Evolutionary conservation across 139 green algal species (phyloP).

Genomic region (Chlamydomonas applanata): DNA sequence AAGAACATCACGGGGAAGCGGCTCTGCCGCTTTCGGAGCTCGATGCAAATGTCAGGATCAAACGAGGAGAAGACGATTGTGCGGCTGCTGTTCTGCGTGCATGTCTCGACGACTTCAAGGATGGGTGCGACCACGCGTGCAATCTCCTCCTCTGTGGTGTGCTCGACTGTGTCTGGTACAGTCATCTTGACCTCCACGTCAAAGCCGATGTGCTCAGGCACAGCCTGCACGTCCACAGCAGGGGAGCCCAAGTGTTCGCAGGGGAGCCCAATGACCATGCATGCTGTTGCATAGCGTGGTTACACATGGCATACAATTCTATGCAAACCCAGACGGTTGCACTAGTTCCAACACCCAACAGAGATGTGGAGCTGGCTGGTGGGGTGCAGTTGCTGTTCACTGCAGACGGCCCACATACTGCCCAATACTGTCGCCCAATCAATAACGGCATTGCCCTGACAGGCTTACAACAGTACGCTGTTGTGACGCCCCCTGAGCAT

Average conservation of each 20-base stretch:
- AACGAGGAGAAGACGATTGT: conserved; percentile 79
- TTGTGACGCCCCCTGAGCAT: too few relatives aligned
- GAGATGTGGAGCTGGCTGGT: not conserved
- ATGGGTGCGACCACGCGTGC: conserved; percentile 9
- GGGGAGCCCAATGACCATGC: too few relatives aligned
- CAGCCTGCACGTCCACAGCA: not conserved
- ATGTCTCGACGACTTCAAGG: not conserved
- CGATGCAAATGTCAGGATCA: conserved; percentile 79
- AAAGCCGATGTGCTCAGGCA: conserved; percentile 67
- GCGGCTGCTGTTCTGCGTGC: not conserved
- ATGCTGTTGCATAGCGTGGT: too few relatives aligned
- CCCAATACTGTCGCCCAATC: too few relatives aligned
- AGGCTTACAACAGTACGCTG: too few relatives aligned
- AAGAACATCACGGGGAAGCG: conserved; percentile 77
- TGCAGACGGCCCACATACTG: too few relatives aligned
- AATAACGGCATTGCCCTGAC: too few relatives aligned
- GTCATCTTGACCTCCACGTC: conserved; percentile 91
- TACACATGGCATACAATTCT: too few relatives aligned
- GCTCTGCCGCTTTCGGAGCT: conserved; percentile 40
- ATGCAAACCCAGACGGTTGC: too few relatives aligned
- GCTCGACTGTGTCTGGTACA: not conserved
- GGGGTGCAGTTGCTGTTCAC: not conserved
- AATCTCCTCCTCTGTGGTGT: conserved; percentile 1
- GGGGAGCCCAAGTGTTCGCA: too few relatives aligned
- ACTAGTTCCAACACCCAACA: too few relatives aligned